These are phyloP conservation scores for Trypanosoma rangeli DNA, from an alignment of 208 protist species.

Conservation along the genomic window DNA sequence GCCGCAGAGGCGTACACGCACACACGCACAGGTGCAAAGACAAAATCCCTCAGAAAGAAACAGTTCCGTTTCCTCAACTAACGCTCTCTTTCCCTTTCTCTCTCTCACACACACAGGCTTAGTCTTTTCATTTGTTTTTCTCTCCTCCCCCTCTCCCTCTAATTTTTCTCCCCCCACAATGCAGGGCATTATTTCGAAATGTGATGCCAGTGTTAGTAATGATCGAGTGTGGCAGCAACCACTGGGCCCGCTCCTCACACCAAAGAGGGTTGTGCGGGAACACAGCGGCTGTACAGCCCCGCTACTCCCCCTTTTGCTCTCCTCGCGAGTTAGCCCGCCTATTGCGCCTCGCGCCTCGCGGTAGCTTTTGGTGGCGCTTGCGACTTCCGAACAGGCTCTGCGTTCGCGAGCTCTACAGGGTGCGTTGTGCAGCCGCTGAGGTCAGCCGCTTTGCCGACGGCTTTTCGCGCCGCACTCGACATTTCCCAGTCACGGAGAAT, in stretches of 20 bases:
- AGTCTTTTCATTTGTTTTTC: no score
- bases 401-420: conserved; percentile 79
- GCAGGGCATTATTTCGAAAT: background rate
- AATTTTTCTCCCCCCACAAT: background rate
- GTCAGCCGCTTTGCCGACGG: conserved; percentile 31
- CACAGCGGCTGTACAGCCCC: background rate
- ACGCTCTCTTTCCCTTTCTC: no score
- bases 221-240: background rate
- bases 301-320: background rate
- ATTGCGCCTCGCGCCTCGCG: background rate
- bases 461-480: conserved; percentile 26
- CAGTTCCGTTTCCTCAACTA: no score
- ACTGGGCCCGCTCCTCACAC: background rate
- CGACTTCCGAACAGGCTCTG: conserved; percentile 23
- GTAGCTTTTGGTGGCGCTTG: conserved; percentile 7
- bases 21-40: no score
- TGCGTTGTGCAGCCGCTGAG: conserved; percentile 63
- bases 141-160: background rate
- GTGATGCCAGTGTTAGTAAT: background rate
- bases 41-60: no score
- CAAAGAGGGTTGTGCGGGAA: background rate
- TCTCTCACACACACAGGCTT: no score
- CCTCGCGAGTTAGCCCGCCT: background rate
- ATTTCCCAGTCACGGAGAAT: conserved; percentile 42
- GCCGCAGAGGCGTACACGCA: background rate